Evolutionary conservation across 2,329 filamentous ascomycete species (phyloP).

Genomic region (Herpotrichia juniperi): DNA sequence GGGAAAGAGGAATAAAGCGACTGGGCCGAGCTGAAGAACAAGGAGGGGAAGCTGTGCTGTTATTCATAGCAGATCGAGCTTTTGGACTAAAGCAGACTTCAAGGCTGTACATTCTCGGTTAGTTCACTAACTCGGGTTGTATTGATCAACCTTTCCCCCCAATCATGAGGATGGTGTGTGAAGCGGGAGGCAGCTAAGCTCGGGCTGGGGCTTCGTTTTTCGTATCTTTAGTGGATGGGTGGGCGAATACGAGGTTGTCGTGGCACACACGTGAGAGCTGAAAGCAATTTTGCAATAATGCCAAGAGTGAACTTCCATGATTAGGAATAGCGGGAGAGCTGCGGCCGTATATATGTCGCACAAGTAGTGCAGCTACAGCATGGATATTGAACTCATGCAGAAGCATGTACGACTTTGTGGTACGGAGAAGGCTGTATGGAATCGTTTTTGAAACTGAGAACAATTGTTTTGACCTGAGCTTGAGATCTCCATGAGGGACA

Average conservation of each 20-base stretch:
- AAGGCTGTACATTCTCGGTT: neutral
- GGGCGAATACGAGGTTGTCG: slow-evolving; percentile 22
- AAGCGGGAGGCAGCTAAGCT: neutral
- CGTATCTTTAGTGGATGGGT: slow-evolving; percentile 19
- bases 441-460: too few relatives aligned
- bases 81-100: neutral
- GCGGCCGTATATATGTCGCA: too few relatives aligned
- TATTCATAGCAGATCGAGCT: neutral
- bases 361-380: too few relatives aligned
- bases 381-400: too few relatives aligned
- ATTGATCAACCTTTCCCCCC: slow-evolving; percentile 5
- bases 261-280: slow-evolving; percentile 21
- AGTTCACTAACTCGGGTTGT: neutral
- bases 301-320: slow-evolving; percentile 20
- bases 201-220: slow-evolving; percentile 8
- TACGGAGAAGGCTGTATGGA: too few relatives aligned
- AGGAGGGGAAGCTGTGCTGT: slow-evolving; percentile 4
- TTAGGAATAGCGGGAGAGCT: slow-evolving; percentile 11
- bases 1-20: neutral
- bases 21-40: slow-evolving; percentile 6
- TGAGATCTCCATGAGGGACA: too few relatives aligned
- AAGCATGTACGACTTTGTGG: too few relatives aligned
- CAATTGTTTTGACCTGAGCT: too few relatives aligned
- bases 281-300: slow-evolving; percentile 22
- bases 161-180: slow-evolving; percentile 15